A percentile compares a stretch with the other conserved stretches of the same genome.
phyloP scores from a whole-genome alignment of 2,329 filamentous ascomycete genomes.

The Aureobasidium namibiae region DNA sequence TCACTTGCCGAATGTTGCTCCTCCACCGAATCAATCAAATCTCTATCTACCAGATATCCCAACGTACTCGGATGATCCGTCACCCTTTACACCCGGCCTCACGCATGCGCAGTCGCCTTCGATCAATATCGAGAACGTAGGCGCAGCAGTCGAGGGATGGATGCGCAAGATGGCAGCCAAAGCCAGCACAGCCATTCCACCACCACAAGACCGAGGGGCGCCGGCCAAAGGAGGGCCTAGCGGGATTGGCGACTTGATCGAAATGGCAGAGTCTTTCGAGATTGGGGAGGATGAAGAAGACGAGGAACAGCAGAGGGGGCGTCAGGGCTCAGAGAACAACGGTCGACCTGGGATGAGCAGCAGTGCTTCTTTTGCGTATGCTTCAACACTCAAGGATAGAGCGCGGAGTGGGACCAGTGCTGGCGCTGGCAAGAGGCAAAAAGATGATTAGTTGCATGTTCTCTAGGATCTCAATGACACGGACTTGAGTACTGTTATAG shows the following conservation, averaged over 20 bases:
- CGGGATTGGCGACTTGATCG: conserved; percentile 58
- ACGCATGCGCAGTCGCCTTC: conserved; percentile 19
- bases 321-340: conserved; percentile 18
- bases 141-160: conserved; percentile 84
- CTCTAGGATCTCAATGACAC: neutral
- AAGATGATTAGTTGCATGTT: conserved; percentile 22
- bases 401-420: conserved; percentile 18
- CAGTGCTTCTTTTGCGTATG: conserved; percentile 23
- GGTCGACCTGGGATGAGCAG: conserved; percentile 16
- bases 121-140: conserved; percentile 66
- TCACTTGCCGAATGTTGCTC: conserved; percentile 69
- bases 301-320: conserved; percentile 21
- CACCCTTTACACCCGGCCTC: neutral
- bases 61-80: conserved; percentile 31
- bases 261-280: conserved; percentile 55
- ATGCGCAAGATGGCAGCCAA: conserved; percentile 70
- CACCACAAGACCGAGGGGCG: conserved; percentile 16
- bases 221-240: conserved; percentile 24
- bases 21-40: conserved; percentile 47
- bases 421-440: conserved; percentile 21
- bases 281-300: conserved; percentile 28
- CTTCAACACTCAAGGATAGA: conserved; percentile 15
- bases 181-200: conserved; percentile 29
- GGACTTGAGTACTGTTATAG: neutral
- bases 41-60: conserved; percentile 57